These are phyloP conservation scores for Cladorrhinum sp. DNA, from an alignment of 2,329 filamentous ascomycete species.

Conservation along the genomic window DNA sequence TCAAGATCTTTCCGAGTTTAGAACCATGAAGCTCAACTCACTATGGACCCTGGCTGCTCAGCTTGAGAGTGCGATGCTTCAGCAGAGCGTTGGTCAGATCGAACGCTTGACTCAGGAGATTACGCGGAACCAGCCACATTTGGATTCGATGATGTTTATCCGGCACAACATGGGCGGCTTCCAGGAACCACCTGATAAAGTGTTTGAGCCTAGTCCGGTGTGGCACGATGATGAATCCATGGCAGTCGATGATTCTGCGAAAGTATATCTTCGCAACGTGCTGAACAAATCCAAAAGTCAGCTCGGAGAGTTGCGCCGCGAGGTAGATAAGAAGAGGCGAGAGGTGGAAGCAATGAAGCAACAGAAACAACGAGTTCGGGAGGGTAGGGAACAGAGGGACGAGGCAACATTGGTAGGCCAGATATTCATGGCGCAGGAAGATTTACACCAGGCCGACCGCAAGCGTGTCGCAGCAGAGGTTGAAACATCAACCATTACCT, in stretches of 20 bases:
- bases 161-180: conserved; percentile 82
- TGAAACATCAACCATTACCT: conserved; percentile 89
- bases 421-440: conserved; percentile 82
- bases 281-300: conserved; percentile 86
- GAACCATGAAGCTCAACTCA: conserved; percentile 76
- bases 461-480: conserved; percentile 85
- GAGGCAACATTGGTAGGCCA: conserved; percentile 80
- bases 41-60: conserved; percentile 79
- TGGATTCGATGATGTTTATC: conserved; percentile 98
- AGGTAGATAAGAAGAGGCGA: conserved; percentile 79
- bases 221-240: conserved; percentile 94
- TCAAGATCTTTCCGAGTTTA: conserved; percentile 89
- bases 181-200: conserved; percentile 79
- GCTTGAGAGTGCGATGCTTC: conserved; percentile 76
- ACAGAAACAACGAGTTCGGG: conserved; percentile 70
- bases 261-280: conserved; percentile 87
- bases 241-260: conserved; percentile 80
- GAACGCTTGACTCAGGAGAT: conserved; percentile 77
- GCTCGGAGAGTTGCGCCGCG: conserved; percentile 72
- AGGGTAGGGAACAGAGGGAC: conserved; percentile 83
- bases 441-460: conserved; percentile 78
- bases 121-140: conserved; percentile 76
- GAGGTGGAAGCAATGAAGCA: conserved; percentile 79
- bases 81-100: conserved; percentile 68
- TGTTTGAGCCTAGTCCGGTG: conserved; percentile 90